These are phyloP conservation scores for Chrysanthemum makinoi DNA, from an alignment of 129 eudicot species.

Conservation along the genomic window DNA sequence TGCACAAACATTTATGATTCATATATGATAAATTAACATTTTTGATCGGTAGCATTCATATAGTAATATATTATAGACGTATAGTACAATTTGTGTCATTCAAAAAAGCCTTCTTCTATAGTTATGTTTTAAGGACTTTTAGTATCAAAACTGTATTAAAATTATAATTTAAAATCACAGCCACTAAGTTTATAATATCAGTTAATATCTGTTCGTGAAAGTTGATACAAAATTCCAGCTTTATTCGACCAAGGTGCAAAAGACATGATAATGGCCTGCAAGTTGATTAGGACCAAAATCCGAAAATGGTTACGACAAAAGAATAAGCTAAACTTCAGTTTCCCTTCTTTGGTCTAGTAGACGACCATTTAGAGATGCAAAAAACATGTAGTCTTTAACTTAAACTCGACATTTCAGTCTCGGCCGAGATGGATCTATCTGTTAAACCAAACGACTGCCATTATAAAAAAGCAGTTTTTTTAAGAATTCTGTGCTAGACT, in stretches of 20 bases:
- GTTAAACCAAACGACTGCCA: not conserved
- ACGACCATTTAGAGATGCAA: not conserved
- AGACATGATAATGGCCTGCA: constrained; percentile 20
- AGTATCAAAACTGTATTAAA: no score
- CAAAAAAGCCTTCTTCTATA: no score
- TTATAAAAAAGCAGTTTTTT: not conserved
- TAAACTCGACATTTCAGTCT: not conserved
- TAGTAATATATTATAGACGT: no score
- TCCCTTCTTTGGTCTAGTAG: not conserved
- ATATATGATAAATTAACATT: no score
- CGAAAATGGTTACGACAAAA: not conserved
- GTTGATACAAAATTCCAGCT: not conserved
- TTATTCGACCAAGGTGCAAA: constrained; percentile 13
- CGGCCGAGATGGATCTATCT: not conserved
- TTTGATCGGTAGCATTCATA: no score
- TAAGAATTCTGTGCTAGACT: not conserved
- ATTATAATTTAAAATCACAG: no score
- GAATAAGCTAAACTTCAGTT: constrained; percentile 4
- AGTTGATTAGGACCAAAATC: not conserved
- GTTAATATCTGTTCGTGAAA: no score
- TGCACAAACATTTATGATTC: no score
- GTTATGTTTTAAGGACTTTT: no score
- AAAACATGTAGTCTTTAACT: no score
- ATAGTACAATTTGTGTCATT: no score
- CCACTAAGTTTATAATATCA: no score